A percentile compares a stretch with the other conserved stretches of the same genome.
Evolutionary conservation across 306 rosid species (phyloP).

Genomic region (Cucumis sativus): DNA sequence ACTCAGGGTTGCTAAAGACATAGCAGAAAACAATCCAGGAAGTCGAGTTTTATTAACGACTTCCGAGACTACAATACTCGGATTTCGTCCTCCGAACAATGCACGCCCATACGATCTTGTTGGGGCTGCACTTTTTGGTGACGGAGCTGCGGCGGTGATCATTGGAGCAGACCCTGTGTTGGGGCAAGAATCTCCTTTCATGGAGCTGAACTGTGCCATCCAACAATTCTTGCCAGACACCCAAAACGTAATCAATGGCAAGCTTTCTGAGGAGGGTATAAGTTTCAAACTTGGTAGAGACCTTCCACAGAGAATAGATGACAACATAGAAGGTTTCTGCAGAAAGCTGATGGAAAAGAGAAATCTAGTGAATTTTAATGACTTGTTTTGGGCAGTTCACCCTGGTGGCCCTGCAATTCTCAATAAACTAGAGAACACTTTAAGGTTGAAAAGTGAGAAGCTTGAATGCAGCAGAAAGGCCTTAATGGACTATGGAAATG

Average conservation of each 20-base stretch:
- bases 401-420: conserved; percentile 94
- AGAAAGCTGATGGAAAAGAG: conserved; percentile 43
- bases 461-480: conserved; percentile 74
- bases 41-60: conserved; percentile 63
- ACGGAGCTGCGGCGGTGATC: conserved; percentile 84
- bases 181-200: conserved; percentile 56
- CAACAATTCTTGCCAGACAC: conserved; percentile 78
- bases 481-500: conserved; percentile 79
- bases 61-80: conserved; percentile 89
- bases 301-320: conserved; percentile 82
- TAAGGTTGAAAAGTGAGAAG: conserved; percentile 44
- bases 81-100: conserved; percentile 75
- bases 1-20: conserved; percentile 87
- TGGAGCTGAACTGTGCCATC: conserved; percentile 62
- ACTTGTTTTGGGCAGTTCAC: conserved; percentile 91
- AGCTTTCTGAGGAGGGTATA: conserved; percentile 71
- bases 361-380: conserved; percentile 37
- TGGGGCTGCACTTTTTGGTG: conserved; percentile 97
- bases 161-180: conserved; percentile 49
- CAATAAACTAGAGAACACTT: conserved; percentile 46
- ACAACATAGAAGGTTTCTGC: conserved; percentile 81
- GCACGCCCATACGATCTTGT: conserved; percentile 87
- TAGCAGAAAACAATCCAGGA: conserved; percentile 87
- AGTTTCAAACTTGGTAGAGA: conserved; percentile 87
- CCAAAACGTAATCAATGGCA: conserved; percentile 67